phyloP scores from a whole-genome alignment of 2,329 filamentous ascomycete genomes.

The Fusarium sp. region DNA sequence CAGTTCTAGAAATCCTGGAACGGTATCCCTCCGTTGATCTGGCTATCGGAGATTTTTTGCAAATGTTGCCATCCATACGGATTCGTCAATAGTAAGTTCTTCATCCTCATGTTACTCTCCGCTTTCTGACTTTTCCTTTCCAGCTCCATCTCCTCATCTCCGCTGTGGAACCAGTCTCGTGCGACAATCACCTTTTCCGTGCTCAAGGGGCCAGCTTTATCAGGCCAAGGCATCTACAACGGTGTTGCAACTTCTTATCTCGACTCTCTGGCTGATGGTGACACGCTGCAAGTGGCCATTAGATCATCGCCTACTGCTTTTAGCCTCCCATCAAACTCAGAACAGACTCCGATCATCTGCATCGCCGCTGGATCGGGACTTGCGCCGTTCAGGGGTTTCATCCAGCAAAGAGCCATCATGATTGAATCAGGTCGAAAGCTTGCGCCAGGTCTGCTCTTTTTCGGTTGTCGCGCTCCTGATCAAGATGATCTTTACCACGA shows the following conservation, averaged over 20 bases:
- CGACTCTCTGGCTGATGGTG: background rate
- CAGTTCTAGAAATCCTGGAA: background rate
- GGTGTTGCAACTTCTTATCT: background rate
- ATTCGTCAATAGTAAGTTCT: background rate
- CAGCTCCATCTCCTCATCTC: slow-evolving; percentile 1
- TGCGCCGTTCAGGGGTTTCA: background rate
- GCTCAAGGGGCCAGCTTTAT: background rate
- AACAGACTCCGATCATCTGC: background rate
- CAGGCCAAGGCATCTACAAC: background rate
- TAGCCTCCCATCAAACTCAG: background rate
- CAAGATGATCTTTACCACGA: background rate
- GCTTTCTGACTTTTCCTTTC: background rate
- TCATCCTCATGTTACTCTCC: background rate
- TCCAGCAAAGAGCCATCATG: background rate
- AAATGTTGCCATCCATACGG: background rate
- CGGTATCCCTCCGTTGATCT: background rate
- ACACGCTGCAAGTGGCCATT: background rate
- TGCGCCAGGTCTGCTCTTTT: background rate
- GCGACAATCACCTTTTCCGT: background rate
- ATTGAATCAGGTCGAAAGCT: background rate
- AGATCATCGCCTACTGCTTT: background rate
- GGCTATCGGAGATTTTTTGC: background rate
- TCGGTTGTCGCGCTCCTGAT: background rate
- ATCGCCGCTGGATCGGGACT: background rate
- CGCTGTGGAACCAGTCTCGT: background rate